Conservation (phyloP, 805 yeast species). For the Danielia reshetovae region DNA sequence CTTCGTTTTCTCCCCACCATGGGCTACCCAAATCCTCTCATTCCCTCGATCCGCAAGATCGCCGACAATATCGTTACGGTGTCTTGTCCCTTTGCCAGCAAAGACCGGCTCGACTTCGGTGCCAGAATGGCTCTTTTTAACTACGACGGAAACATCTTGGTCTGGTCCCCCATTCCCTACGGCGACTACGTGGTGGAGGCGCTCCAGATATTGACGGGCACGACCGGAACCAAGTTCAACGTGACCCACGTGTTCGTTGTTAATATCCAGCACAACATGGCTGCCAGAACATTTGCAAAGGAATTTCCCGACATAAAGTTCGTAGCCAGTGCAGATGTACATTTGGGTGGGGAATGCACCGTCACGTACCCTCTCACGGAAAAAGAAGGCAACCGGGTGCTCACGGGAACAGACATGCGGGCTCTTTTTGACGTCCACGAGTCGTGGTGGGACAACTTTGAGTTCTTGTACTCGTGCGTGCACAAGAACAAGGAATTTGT, state of each 20-base stretch:
- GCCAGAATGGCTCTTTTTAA: conserved; percentile 6
- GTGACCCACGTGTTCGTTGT: conserved; percentile 13
- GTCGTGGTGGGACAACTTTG: conserved; percentile 6
- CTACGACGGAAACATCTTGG: conserved; percentile 3
- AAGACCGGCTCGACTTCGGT: conserved; percentile 2
- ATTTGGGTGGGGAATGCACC: background rate
- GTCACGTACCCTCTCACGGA: conserved; percentile 4
- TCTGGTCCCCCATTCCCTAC: conserved; percentile 14
- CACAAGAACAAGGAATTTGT: conserved; percentile 14
- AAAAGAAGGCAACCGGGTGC: conserved; percentile 6
- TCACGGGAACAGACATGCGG: conserved; percentile 2
- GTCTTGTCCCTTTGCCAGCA: conserved; percentile 4
- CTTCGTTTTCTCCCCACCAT: too few species aligned
- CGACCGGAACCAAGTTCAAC: conserved; percentile 2
- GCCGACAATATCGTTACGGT: conserved; percentile 6
- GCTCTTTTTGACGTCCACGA: conserved; percentile 6
- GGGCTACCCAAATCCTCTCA: conserved; percentile 4
- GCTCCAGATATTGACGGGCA: conserved; percentile 9
- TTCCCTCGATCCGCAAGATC: conserved; percentile 4
- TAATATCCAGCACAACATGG: conserved; percentile 13
- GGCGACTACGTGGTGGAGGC: conserved; percentile 11
- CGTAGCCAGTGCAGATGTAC: conserved; percentile 7
- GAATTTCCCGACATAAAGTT: conserved; percentile 13
- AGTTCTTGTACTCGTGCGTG: conserved; percentile 10
- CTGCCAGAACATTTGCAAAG: conserved; percentile 8